Evolutionary conservation across 2,329 filamentous ascomycete genomes (phyloP), one percentile per base, ranked within the genome.

Genomic region (Penicillium sp.): DNA sequence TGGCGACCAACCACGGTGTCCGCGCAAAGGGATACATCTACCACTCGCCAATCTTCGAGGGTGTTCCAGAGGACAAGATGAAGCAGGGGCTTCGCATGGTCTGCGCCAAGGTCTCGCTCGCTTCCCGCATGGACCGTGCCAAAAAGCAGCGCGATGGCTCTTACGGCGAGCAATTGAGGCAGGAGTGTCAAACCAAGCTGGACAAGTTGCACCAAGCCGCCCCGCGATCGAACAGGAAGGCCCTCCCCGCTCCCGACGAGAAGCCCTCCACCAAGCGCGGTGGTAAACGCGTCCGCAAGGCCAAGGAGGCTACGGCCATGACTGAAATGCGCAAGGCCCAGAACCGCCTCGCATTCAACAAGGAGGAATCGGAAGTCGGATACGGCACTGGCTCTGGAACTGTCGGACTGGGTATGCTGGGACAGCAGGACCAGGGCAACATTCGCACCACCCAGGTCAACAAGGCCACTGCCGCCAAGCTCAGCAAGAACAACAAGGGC

Each of bases 251-350:
- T 0, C 94, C 94, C 0, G 94, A 97, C 69, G 94, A 99, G 75
- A 99, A 97, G 73, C 94, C 92, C 1, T 87, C 90, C 0, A 83
- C 92, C 32, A 99, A 99, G 74, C 89, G 94, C 61, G 94, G 94
- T 73, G 94, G 94, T 48, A 83, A 93, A 52, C 83, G 92, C 61
- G 94, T 92, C 11, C 82, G 94, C 54, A 96, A 96, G 74, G 93
- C 93, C 56, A 99, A 99, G 82, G 94, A 96, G 74, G 92, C 93
- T 4, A 91, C 91, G 6, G 93, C 94, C 56, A 96, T 97, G 91
- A 99, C 94, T 0, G 94, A 99, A 52, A 80, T 99, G 29, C 87
- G 92, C 61, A 97, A 97, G 74, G 92, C 92, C 4, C 94, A 97
- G 75, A 99, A 99, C 77, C 86, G 94, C 50, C 88, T 99, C 84